Base-by-base conservation (phyloP, 345 rosid species). In the Ceriops tagal region DNA sequence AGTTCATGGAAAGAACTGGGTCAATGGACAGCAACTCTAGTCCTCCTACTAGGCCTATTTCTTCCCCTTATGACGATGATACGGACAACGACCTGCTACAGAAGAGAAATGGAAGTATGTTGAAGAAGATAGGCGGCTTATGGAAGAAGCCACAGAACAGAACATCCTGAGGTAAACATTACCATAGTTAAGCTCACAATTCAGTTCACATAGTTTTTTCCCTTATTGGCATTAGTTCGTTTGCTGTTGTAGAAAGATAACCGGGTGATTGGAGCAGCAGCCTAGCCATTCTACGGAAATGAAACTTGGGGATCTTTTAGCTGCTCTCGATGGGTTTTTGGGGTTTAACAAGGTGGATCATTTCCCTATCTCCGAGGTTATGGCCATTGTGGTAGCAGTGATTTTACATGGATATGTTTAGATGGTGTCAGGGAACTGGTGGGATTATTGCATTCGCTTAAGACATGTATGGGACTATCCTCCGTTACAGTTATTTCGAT, bases 71-170 rank as follows among this genome's bases (percentile, higher is more conserved):
- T 77, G 63, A 79, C 1, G 96, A 92, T 61, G 96, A 95, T 71
- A 71, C 72, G 58, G 97, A 89, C 19, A 92, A 91, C 65, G 99
- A 75, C 28, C 37, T 67, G 46, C 46, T 66, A 19, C 92, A 82
- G 93, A 95, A 92, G 90, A 92, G 85, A 75, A 92, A 90, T 58
- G 89, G 87, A 61, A 92, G 87, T 79, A 83, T 95, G 93, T 74
- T 95, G 75, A 90, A 85, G 87, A 95, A 86, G 83, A 85, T 92
- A 4, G 97, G 97, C 16, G 97, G 86, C 30, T 71, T 95, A 57
- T 86, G 97, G 86, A 95, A 89, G 90, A 95, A 86, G 76, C 87
- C 87, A 58, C 95, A 92, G 67, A 83, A 85, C 75, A 84, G 62
- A 62, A 39, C 60, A 53, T 21, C 30, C 8, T 56, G 59, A 31